Evolutionary conservation across 2,329 filamentous ascomycete genomes (phyloP), one percentile per base, ranked within the genome.

Genomic region (Elsinoe arachidis): DNA sequence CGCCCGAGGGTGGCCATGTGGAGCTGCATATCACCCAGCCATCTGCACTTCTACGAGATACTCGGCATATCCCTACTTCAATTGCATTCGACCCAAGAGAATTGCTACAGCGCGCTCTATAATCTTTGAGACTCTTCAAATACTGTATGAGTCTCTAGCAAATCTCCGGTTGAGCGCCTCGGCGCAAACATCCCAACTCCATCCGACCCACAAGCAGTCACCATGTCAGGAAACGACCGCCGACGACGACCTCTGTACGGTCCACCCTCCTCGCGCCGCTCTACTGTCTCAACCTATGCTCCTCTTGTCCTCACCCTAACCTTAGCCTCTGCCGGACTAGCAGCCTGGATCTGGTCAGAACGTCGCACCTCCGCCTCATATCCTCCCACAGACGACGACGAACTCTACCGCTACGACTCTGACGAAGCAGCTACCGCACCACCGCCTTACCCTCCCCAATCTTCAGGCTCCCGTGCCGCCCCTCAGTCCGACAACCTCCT

Each of bases 331-430:
- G 85, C 88, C 57, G 90, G 91, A 34, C 75, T 95, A 49, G 91
- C 86, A 55, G 90, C 90, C 58, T 97, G 92, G 92, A 83, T 91
- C 60, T 96, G 90, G 90, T 95, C 87, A 70, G 90, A 95, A 74
- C 86, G 89, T 66, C 83, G 80, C 67, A 85, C 88, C 63, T 81
- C 85, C 15, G 17, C 49, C 21, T 19, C 49, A n/a, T 53, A 38
- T 34, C 34, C 26, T 21, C 49, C 46, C 59, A 85, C 89, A 55
- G 85, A 90, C 26, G 79, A 82, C 58, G 79, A 84, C 61, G 77
- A 79, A 61, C 80, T 83, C 55, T 74, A 76, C 56, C 56, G 64
- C 11, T 69, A 70, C 58, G 59, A 17, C 15, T 39, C 52, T 12
- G 56, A 57, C 54, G 55, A 55, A 35, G 26, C 26, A 30, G 26